Evolutionary conservation across 305 asterid species (phyloP), one percentile per base, ranked within the genome.

Genomic region (Fraxinus angustifolia): DNA sequence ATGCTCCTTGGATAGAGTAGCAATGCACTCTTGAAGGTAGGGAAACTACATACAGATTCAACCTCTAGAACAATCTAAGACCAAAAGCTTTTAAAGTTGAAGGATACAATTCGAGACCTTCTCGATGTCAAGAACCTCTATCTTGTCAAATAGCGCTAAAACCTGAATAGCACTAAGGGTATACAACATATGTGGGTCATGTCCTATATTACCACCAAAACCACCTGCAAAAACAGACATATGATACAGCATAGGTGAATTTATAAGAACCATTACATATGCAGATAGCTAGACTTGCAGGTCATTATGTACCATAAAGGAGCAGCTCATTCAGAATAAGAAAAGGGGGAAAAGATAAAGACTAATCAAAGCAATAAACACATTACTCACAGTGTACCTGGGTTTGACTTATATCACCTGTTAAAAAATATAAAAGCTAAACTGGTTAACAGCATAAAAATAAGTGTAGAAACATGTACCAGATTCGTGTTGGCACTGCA

Each of bases 91-190:
- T 6, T 60, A 75, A 30, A 10, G 58, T 60, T 60, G 60, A 87
- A 90, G 89, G 97, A 93, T 93, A 95, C 98, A 94, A 30, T 83
- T 84, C 2, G 96, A 81, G 80, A 94, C 96, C 90, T 86, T 92
- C 84, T 90, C 97, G 19, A 89, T 79, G 85, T 94, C 94, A 79
- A 95, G 97, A 83, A 85, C 88, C 78, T 94, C 84, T 74, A 92
- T 82, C 87, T 91, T 95, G 90, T 91, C 92, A 88, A 92, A 94
- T 28, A 95, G 85, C 8, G 94, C 97, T 87, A 94, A 89, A 78
- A 95, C 97, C 88, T 95, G 97, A 84, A 95, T 92, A n/a, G 97
- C 97, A 81, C 98, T 91, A 80, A 92, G 92, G 11, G 98, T 92
- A 86, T 79, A 95, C 86, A 91, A 83, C 53, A 95, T 0, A 81